Percentiles rank a stretch among this genome's conserved stretches.
phyloP scores from a whole-genome alignment of 805 yeast species.

The Metschnikowia bowlesiae region DNA sequence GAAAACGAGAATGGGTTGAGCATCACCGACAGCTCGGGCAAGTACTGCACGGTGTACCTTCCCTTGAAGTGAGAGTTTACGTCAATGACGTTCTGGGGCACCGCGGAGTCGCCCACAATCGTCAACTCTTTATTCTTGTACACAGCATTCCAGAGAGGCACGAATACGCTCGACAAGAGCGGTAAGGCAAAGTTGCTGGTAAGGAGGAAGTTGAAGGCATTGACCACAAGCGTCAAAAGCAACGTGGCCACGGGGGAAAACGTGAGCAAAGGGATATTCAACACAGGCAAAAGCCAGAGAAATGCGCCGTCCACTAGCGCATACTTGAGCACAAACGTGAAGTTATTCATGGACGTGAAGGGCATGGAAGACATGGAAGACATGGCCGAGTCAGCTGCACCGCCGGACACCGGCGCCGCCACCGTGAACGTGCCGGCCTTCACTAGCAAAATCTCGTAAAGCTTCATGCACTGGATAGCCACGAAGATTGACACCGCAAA shows the following conservation, averaged over 20 bases:
- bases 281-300: conserved; percentile 63
- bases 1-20: conserved; percentile 67
- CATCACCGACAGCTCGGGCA: conserved; percentile 87
- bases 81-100: conserved; percentile 35
- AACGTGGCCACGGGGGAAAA: conserved; percentile 57
- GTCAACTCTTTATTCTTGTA: conserved; percentile 45
- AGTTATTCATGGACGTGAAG: conserved; percentile 43
- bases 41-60: conserved; percentile 73
- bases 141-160: conserved; percentile 43
- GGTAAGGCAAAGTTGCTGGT: conserved; percentile 51
- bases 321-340: conserved; percentile 66
- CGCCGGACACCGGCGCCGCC: not conserved
- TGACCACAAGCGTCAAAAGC: conserved; percentile 42
- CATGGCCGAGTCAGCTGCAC: conserved; percentile 14
- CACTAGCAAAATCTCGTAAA: conserved; percentile 63
- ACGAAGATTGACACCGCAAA: conserved; percentile 62
- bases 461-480: conserved; percentile 80
- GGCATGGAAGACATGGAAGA: conserved; percentile 39
- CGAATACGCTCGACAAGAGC: conserved; percentile 26
- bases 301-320: conserved; percentile 67
- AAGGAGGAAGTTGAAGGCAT: conserved; percentile 50
- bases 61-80: conserved; percentile 74
- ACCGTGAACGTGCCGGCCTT: conserved; percentile 36
- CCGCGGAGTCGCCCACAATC: conserved; percentile 46
- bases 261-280: conserved; percentile 71